Percentiles rank a stretch among this genome's conserved stretches.
These are phyloP conservation scores for Colletotrichum viniferum DNA, from an alignment of 2,329 filamentous ascomycete genomes.

Conservation along the genomic window DNA sequence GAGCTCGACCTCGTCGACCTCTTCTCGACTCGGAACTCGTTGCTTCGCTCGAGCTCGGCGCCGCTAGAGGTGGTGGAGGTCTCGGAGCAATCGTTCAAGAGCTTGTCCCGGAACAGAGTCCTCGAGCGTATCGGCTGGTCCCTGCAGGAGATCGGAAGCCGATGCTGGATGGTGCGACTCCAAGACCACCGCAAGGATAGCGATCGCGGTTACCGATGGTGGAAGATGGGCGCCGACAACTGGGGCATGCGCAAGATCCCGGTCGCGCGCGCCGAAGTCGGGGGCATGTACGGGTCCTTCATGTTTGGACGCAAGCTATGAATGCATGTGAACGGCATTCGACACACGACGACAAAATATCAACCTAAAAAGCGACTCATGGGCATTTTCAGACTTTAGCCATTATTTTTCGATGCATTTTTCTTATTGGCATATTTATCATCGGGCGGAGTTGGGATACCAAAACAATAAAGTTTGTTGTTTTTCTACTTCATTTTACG, in stretches of 20 bases:
- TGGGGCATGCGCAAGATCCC: conserved; percentile 93
- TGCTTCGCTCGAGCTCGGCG: conserved; percentile 64
- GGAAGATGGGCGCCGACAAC: conserved; percentile 85
- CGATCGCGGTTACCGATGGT: conserved; percentile 66
- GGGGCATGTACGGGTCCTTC: conserved; percentile 85
- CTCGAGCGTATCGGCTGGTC: conserved; percentile 70
- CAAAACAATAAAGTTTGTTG: conserved; percentile 5
- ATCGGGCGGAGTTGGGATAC: conserved; percentile 18
- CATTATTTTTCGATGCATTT: not conserved
- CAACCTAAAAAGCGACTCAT: not conserved
- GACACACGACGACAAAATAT: not conserved
- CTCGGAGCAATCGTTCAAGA: conserved; percentile 68
- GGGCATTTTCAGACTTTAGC: not conserved
- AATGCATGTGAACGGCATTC: conserved; percentile 21
- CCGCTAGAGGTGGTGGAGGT: conserved; percentile 81
- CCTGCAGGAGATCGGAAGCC: conserved; percentile 69
- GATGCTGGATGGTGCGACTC: conserved; percentile 70
- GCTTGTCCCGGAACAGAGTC: conserved; percentile 67
- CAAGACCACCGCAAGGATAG: conserved; percentile 40
- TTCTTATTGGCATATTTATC: not conserved
- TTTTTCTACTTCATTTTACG: not conserved
- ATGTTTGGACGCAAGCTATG: conserved; percentile 67
- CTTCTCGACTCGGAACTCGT: conserved; percentile 50
- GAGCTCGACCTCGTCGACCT: conserved; percentile 63
- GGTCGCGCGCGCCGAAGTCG: conserved; percentile 89